Base-by-base conservation (phyloP, 345 rosid species). In the Excoecaria cochinchinensis region DNA sequence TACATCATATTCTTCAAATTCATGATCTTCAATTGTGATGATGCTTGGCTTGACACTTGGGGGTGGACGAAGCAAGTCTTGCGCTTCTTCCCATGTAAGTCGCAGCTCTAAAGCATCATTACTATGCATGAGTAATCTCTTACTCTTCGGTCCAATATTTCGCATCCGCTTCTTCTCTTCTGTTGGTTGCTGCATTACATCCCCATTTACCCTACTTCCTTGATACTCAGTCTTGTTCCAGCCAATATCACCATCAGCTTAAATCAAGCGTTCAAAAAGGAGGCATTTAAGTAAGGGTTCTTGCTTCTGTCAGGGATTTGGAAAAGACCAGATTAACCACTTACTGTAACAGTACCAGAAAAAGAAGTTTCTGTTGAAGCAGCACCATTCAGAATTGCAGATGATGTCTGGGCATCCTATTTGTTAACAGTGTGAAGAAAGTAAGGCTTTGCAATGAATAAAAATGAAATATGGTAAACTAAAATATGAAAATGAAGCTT, bases 1-100 rank as follows among this genome's bases (percentile, higher is more conserved):
- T 86, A 91, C 98, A 79, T 94, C 93, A 82, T 86, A 94, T 83
- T 92, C 97, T 85, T 94, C 98, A 79, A 94, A 86, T 75, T 94
- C 95, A 80, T 85, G 84, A 74, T 86, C 98, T 73, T 92, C 98
- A 57, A 92, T 83, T 36, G 88, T 78, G 57, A 88, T 84, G 39
- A 90, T 73, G 77, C 67, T 86, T 72, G 95, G 89, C 70, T 74
- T 86, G 73, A 77, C 85, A 84, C 70, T 78, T 59, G 95, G 92
- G 44, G 97, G 82, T 67, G 97, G 97, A 71, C 93, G 92, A 84
- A 94, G 87, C 87, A 94, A 78, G 59, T 89, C 95, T 72, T 94
- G 95, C 74, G 98, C 88, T 90, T 94, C 97, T 72, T 92, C 91
- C 97, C 97, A 94, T 42, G 93, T 94, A 61, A 92, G 79, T 80